Evolutionary conservation across 208 protist genomes (phyloP).

Genomic region (Strigomonas galati): DNA sequence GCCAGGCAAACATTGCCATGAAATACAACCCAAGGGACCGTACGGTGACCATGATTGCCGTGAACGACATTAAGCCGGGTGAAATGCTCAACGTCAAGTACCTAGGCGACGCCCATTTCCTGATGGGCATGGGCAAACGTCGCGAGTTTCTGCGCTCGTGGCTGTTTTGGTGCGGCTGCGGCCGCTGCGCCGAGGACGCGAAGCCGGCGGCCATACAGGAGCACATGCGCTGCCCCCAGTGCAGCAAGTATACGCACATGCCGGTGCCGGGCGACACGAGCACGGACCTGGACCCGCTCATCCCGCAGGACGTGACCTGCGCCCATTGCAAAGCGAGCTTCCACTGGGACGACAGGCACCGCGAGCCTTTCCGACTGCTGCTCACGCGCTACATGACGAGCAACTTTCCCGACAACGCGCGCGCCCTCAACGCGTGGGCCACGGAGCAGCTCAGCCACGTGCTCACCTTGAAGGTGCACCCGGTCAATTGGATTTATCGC

Average conservation of each 20-base stretch:
- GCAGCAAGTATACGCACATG: conserved; percentile 45
- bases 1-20: conserved; percentile 85
- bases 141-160: conserved; percentile 76
- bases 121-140: conserved; percentile 74
- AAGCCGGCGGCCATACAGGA: conserved; percentile 42
- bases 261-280: conserved; percentile 26
- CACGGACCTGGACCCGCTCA: conserved; percentile 22
- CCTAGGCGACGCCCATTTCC: conserved; percentile 74
- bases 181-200: conserved; percentile 54
- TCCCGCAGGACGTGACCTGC: conserved; percentile 22
- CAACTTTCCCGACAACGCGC: conserved; percentile 20
- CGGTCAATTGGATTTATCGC: conserved; percentile 69
- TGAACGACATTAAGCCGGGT: conserved; percentile 55
- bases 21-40: conserved; percentile 58
- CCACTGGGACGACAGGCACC: conserved; percentile 26
- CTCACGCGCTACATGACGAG: conserved; percentile 30
- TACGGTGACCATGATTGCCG: conserved; percentile 75
- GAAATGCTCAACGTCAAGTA: conserved; percentile 88
- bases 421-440: conserved; percentile 39
- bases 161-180: conserved; percentile 83
- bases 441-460: conserved; percentile 25
- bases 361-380: conserved; percentile 17
- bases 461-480: conserved; percentile 36
- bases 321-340: conserved; percentile 22
- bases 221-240: conserved; percentile 49